A percentile compares a stretch with the other conserved stretches of the same genome.
phyloP scores from a whole-genome alignment of 805 yeast species.

The Cyberlindnera mycetangii region DNA sequence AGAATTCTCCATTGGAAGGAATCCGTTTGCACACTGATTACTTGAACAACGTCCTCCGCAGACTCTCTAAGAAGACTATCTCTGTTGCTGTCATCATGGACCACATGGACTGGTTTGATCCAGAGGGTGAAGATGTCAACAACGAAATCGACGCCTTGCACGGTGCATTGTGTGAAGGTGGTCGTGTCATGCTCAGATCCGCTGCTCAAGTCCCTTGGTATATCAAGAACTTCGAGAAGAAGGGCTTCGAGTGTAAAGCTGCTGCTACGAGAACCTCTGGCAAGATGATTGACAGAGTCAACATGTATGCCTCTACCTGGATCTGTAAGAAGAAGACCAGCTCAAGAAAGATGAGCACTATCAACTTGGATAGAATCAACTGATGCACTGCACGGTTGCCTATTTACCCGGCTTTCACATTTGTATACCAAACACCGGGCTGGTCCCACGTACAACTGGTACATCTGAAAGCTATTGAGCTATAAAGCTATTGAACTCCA shows the following conservation, averaged over 20 bases:
- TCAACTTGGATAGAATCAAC: constrained; percentile 17
- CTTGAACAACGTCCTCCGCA: constrained; percentile 68
- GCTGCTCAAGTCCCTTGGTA: constrained; percentile 80
- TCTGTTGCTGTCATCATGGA: constrained; percentile 85
- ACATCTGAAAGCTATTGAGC: no score
- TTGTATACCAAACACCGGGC: no score
- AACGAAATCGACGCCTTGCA: constrained; percentile 64
- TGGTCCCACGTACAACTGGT: no score
- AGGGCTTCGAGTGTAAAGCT: constrained; percentile 66
- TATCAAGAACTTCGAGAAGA: constrained; percentile 59
- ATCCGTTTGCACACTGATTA: constrained; percentile 79
- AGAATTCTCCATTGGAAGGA: constrained; percentile 55
- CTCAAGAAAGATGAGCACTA: constrained; percentile 26
- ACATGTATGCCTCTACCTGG: constrained; percentile 91
- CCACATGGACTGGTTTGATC: constrained; percentile 90
- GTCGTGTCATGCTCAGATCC: constrained; percentile 73
- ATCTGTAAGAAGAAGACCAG: constrained; percentile 55
- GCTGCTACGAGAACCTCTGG: constrained; percentile 68
- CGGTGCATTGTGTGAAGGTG: constrained; percentile 60
- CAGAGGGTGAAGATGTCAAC: constrained; percentile 58
- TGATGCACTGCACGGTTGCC: no score
- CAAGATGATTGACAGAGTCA: constrained; percentile 69
- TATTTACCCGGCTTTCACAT: no score
- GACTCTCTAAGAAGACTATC: constrained; percentile 58
- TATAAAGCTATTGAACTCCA: no score